phyloP scores from a whole-genome alignment of 805 yeast genomes.

The Starmerella riodocensis region DNA sequence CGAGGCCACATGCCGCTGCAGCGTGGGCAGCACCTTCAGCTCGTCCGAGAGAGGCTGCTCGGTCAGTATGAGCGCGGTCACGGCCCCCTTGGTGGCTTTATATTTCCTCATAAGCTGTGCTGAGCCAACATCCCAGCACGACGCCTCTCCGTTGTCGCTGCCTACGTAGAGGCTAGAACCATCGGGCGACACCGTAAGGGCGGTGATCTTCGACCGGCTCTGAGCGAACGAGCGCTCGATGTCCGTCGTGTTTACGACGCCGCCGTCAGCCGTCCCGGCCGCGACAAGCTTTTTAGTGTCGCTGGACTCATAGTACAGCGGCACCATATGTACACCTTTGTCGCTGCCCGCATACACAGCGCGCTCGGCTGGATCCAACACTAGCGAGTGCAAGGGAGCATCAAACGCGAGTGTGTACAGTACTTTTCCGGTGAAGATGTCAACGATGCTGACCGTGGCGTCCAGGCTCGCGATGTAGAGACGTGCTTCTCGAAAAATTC shows the following conservation, averaged over 20 bases:
- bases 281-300: conserved; percentile 35
- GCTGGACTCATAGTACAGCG: conserved; percentile 34
- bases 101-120: conserved; percentile 25
- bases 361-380: conserved; percentile 69
- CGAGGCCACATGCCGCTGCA: conserved; percentile 21
- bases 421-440: conserved; percentile 35
- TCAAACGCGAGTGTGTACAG: conserved; percentile 63
- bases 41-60: conserved; percentile 6
- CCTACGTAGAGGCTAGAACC: conserved; percentile 65
- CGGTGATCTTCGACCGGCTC: conserved; percentile 32
- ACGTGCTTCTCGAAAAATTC: conserved; percentile 45
- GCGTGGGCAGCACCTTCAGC: conserved; percentile 19
- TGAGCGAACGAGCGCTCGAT: conserved; percentile 26
- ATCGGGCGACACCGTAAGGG: conserved; percentile 53
- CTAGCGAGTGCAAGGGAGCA: conserved; percentile 41
- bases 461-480: conserved; percentile 62
- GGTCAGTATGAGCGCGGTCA: conserved; percentile 14
- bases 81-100: conserved; percentile 21
- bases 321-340: conserved; percentile 49
- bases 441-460: conserved; percentile 60
- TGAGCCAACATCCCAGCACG: conserved; percentile 45
- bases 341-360: conserved; percentile 54
- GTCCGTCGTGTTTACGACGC: conserved; percentile 40
- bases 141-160: conserved; percentile 54
- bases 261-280: conserved; percentile 43